Conservation (phyloP, 2,329 filamentous ascomycete genomes). For the Tympanopsis confertula region DNA sequence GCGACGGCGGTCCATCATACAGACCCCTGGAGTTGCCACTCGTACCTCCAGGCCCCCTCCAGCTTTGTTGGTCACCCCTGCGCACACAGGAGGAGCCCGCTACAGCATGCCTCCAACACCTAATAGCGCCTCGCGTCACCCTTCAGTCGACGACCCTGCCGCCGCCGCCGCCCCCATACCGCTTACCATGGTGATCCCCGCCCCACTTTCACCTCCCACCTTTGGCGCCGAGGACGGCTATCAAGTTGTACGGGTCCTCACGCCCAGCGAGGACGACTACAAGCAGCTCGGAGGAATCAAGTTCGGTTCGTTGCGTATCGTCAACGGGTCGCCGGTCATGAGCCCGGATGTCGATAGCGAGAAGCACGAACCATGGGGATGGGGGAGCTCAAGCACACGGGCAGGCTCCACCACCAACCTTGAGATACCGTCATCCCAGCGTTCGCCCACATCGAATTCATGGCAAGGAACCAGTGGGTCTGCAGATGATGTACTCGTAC, state of each 20-base stretch:
- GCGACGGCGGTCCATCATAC: slow-evolving; percentile 33
- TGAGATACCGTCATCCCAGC: slow-evolving; percentile 1
- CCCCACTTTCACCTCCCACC: not conserved
- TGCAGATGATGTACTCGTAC: too few relatives aligned
- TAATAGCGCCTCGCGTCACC: slow-evolving; percentile 4
- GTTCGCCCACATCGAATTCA: too few relatives aligned
- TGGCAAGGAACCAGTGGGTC: too few relatives aligned
- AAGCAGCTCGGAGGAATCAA: slow-evolving; percentile 49
- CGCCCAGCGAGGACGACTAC: slow-evolving; percentile 44
- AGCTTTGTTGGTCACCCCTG: slow-evolving; percentile 5
- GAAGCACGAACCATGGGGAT: slow-evolving; percentile 2
- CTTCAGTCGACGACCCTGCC: too few relatives aligned
- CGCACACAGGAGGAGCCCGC: slow-evolving; percentile 19
- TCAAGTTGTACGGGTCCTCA: slow-evolving; percentile 23
- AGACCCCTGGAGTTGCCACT: slow-evolving; percentile 37
- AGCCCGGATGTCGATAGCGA: slow-evolving; percentile 21
- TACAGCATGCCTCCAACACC: slow-evolving; percentile 25
- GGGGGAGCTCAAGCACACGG: not conserved
- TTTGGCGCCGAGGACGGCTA: slow-evolving; percentile 7
- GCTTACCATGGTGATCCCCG: not conserved
- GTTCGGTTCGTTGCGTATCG: slow-evolving; percentile 50
- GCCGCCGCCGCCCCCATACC: too few relatives aligned
- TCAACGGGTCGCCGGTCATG: slow-evolving; percentile 43
- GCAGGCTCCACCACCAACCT: not conserved
- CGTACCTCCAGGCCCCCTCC: slow-evolving; percentile 15